Percentiles rank a stretch among this genome's conserved stretches.
These are phyloP conservation scores for Phytopythium ostracodes DNA, from an alignment of 352 stramenopile genomes.

Conservation along the genomic window DNA sequence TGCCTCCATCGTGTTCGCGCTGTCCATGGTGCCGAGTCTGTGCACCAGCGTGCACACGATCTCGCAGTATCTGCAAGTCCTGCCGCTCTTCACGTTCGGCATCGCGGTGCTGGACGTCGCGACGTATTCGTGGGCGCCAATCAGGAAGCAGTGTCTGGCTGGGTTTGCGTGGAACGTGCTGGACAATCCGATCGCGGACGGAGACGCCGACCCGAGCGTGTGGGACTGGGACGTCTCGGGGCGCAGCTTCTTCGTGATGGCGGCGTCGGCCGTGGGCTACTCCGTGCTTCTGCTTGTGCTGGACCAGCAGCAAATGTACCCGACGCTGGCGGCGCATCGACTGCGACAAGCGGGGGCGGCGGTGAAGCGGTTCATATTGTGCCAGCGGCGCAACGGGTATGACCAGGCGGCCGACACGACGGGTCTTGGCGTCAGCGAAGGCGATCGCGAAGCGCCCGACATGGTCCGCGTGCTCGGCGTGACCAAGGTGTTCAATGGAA, in stretches of 20 bases:
- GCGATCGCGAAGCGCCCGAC: slow-evolving; percentile 27
- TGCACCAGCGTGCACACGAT: slow-evolving; percentile 41
- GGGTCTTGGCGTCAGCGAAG: slow-evolving; percentile 12
- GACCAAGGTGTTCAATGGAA: slow-evolving; percentile 66
- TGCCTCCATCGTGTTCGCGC: slow-evolving; percentile 31
- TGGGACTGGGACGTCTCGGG: slow-evolving; percentile 59
- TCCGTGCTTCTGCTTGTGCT: slow-evolving; percentile 46
- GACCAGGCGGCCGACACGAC: slow-evolving; percentile 11
- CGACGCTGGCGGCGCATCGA: slow-evolving; percentile 41
- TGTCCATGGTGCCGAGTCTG: slow-evolving; percentile 46
- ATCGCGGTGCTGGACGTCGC: slow-evolving; percentile 45
- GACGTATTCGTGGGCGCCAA: slow-evolving; percentile 36
- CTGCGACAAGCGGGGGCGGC: slow-evolving; percentile 19
- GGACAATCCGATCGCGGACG: slow-evolving; percentile 18
- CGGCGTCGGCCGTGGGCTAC: slow-evolving; percentile 39
- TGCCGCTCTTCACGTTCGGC: slow-evolving; percentile 63
- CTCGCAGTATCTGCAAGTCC: slow-evolving; percentile 41
- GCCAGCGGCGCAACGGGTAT: slow-evolving; percentile 11
- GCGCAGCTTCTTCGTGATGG: slow-evolving; percentile 34
- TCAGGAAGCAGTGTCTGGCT: slow-evolving; percentile 42
- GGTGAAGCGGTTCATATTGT: not conserved
- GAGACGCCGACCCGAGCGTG: slow-evolving; percentile 16
- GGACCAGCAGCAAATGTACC: slow-evolving; percentile 71
- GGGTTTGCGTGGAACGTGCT: slow-evolving; percentile 6
- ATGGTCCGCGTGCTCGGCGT: slow-evolving; percentile 49